Conservation (phyloP, 2,329 filamentous ascomycete species). For the Fusarium annulatum region DNA sequence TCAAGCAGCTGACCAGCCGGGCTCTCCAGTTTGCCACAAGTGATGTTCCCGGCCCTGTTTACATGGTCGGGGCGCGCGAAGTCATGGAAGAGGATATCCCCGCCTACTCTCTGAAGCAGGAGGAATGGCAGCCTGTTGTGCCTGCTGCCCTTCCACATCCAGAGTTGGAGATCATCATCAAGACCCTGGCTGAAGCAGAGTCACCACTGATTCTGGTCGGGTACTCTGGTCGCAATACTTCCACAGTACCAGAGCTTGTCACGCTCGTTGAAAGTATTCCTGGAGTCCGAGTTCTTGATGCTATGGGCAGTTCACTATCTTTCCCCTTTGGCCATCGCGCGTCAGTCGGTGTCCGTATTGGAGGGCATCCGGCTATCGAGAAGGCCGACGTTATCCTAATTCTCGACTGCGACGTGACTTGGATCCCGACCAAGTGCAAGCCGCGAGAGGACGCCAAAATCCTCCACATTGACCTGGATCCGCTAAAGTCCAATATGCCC, state of each 20-base stretch:
- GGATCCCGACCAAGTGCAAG: conserved; percentile 80
- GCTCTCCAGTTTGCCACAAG: conserved; percentile 83
- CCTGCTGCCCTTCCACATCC: conserved; percentile 65
- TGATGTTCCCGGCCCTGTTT: conserved; percentile 81
- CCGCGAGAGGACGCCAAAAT: conserved; percentile 63
- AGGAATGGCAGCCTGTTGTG: conserved; percentile 75
- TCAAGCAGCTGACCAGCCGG: conserved; percentile 88
- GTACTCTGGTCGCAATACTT: conserved; percentile 11
- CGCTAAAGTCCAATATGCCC: conserved; percentile 76
- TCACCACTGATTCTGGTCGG: conserved; percentile 14
- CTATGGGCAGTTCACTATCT: conserved; percentile 81
- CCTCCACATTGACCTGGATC: conserved; percentile 72
- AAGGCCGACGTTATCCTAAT: conserved; percentile 86
- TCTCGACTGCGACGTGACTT: conserved; percentile 89
- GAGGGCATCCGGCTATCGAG: conserved; percentile 76
- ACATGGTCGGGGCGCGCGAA: conserved; percentile 80
- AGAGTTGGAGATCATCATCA: conserved; percentile 42
- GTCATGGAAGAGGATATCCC: conserved; percentile 86
- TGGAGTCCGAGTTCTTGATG: conserved; percentile 76
- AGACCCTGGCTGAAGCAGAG: conserved; percentile 4
- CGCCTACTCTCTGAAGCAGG: conserved; percentile 74
- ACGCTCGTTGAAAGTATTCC: conserved; percentile 73
- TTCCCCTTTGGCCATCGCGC: conserved; percentile 62
- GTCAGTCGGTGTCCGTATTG: conserved; percentile 46
- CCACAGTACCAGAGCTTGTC: conserved; percentile 61